Base-by-base conservation (phyloP, 2,329 filamentous ascomycete genomes). In the Orbilia brochopaga region DNA sequence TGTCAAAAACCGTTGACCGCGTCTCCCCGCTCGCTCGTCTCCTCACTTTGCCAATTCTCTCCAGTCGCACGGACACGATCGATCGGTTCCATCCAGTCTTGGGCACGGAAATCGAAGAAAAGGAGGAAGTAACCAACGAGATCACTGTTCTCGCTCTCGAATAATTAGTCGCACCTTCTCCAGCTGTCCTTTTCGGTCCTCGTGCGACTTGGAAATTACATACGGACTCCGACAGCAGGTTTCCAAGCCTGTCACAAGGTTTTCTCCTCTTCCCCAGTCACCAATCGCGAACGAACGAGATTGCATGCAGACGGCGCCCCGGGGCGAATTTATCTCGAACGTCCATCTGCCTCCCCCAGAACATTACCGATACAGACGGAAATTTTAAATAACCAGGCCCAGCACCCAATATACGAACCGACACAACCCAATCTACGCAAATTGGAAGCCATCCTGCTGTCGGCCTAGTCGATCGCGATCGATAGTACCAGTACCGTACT, bases 181-280 rank as follows among this genome's bases (percentile, higher is more conserved):
- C 3, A 50, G 19, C 11, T 50, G 11, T 21, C 46, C 10, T 27
- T 61, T 56, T 56, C 56, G 50, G 60, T 56, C 48, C 62, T 69
- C 53, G 65, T 63, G 42, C 58, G 35, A 63, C 58, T 50, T 62
- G 65, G 65, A 69, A 69, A 69, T 69, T 63, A 40, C 52, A 63
- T 24, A 69, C 58, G 58, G 65, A 48, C 57, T 52, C 23, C 32
- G 53, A 58, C 52, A 62, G 37, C 37, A 42, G n/a, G 37, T 62
- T 62, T 54, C 58, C 48, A 46, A 54, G 3, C 19, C 48, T 54
- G 48, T 54, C 48, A 54, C 58, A 54, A 44, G 32, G 30, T 42
- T 46, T 54, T 27, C 30, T 42, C 30, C 21, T 40, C 23, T 21
- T 24, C 11, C 11, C 11, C 11, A 42, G n/a, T 15, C 13, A 3